Base-by-base conservation (phyloP, 495 filamentous ascomycete genomes). In the Podospora didyma region DNA sequence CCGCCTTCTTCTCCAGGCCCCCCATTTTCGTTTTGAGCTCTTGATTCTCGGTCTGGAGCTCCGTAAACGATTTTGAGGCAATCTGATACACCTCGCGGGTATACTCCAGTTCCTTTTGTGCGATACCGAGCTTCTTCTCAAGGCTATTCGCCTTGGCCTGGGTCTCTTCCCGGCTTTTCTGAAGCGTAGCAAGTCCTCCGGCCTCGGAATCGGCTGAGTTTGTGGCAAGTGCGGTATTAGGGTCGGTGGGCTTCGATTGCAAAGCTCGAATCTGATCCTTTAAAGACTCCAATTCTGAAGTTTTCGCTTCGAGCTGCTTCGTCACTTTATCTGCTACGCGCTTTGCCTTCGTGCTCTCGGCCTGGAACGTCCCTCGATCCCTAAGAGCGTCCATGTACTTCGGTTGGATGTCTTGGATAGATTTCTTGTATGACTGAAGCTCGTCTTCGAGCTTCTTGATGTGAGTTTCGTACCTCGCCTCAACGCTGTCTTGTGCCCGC, bases 41-140 rank as follows among this genome's bases (percentile, higher is more conserved):
- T 11, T 73, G 66, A 37, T 77, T 73, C 67, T 88, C 83, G 21
- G 69, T 70, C 16, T 66, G 66, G 17, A 81, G 69, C 39, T 83
- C 79, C 16, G 69, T 73, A 10, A 78, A 78, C 0, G 72, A 69
- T 16, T 71, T 82, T 14, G 85, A 87, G 0, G 85, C 83, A 34
- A 76, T 73, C 51, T 89, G 85, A 57, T 90, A 91, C 34, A 80
- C 74, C 17, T 77, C 72, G 45, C 85, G 80, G 34, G 75, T 75
- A 65, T 85, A 90, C 14, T 88, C 86, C 21, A 71, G 61, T 12
- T 86, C 80, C 16, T 62, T 69, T 28, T 73, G 60, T 1, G 57
- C 31, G n/a, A 24, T 53, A 4, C 62, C 57, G n/a, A 73, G 14
- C 34, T 77, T 81, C 66, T 74, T 78, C 55, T 85, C 78, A 9